phyloP scores from a whole-genome alignment of 441 rosid genomes.

The Sinapis alba region DNA sequence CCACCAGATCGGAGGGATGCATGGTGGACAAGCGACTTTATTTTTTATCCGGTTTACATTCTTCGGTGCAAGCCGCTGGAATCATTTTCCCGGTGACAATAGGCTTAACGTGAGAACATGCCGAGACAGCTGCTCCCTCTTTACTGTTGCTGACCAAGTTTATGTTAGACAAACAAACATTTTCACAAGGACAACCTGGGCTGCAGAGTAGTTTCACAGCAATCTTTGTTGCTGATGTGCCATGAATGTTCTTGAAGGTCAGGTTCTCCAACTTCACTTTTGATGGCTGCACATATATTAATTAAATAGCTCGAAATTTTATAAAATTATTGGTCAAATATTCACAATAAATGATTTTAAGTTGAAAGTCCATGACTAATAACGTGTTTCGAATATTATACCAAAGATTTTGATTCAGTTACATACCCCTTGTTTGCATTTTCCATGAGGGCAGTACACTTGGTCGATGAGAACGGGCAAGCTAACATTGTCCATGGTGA shows the following conservation, averaged over 20 bases:
- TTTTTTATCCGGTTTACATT: background rate
- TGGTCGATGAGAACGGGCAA: conserved; percentile 51
- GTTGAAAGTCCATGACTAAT: background rate
- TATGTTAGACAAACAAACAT: conserved; percentile 40
- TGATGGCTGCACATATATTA: conserved; percentile 43
- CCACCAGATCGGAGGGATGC: background rate
- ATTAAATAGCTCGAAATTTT: background rate
- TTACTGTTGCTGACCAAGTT: conserved; percentile 41
- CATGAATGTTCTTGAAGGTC: conserved; percentile 48
- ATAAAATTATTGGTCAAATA: background rate
- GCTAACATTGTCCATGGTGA: conserved; percentile 40
- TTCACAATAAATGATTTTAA: background rate
- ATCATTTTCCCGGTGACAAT: background rate
- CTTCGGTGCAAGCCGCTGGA: conserved; percentile 36
- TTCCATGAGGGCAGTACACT: conserved; percentile 42
- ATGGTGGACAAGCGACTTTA: background rate
- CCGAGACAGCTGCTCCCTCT: conserved; percentile 36
- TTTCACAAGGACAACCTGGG: conserved; percentile 45
- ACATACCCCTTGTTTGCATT: conserved; percentile 31
- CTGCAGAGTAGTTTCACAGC: conserved; percentile 53
- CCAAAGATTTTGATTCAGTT: background rate
- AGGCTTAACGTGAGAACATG: conserved; percentile 49
- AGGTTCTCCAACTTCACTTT: conserved; percentile 45
- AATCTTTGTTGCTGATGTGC: conserved; percentile 44
- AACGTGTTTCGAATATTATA: background rate